These are phyloP conservation scores for Chlamydomonas eustigma DNA, from an alignment of 139 green algal species.

Conservation along the genomic window DNA sequence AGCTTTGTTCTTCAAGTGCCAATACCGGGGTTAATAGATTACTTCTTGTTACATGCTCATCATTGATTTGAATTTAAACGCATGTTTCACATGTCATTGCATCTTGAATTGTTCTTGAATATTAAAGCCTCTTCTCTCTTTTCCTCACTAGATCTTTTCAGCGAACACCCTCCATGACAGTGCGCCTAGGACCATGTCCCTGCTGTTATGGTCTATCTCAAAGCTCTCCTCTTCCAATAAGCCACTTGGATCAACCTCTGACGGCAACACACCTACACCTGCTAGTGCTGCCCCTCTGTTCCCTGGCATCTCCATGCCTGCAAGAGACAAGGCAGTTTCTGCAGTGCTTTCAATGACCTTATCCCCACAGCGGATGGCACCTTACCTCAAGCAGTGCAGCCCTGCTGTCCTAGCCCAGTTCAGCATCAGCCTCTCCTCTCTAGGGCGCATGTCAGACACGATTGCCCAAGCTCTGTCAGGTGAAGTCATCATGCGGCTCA, in stretches of 20 bases:
- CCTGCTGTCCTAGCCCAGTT: constrained; percentile 7
- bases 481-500: not conserved
- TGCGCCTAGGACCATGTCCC: not conserved
- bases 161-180: not conserved
- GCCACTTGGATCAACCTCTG: not conserved
- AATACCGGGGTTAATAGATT: no score
- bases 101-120: no score
- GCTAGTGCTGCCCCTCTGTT: not conserved
- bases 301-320: no score
- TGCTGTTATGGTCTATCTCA: constrained; percentile 10
- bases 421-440: not conserved
- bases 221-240: not conserved
- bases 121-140: no score
- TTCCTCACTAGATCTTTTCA: no score
- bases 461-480: not conserved
- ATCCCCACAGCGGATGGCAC: not conserved
- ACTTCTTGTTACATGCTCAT: no score
- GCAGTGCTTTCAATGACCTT: not conserved
- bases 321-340: no score
- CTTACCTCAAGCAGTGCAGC: not conserved
- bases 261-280: not conserved
- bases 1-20: no score
- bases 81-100: no score
- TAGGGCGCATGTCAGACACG: not conserved
- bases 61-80: no score